Base-by-base conservation (phyloP, 371 early-diverging fungal species). In the Batrachochytrium dendrobatidis region DNA sequence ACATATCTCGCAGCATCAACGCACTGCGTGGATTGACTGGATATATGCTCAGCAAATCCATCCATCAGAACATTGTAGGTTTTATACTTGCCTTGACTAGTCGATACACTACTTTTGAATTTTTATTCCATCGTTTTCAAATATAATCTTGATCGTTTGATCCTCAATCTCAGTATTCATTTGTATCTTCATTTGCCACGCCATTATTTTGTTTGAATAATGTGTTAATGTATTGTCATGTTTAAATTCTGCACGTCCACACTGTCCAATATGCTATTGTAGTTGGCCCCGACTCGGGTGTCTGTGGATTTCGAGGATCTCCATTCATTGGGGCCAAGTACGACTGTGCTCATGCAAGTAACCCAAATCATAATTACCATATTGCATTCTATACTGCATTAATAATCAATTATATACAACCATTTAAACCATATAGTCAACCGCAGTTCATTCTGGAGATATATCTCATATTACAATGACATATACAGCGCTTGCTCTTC, bases 31-130 rank as follows among this genome's bases (percentile, higher is more conserved):
- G 84, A 84, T 95, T 35, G 92, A 95, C 25, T 97, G 98, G 98
- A 86, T 95, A 34, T 97, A 97, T 75, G 87, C 86, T 24, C 94
- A 92, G 70, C 96, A 95, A 67, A 75, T 94, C 18, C 68, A 62
- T 22, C 55, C 59, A 34, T 5, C 17, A 48, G 57, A 5, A 15
- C 61, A 63, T 10, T 45, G 69, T 62, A 56, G 24, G 55, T 55
- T 32, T 0, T 31, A 24, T 44, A 15, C 2, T n/a, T n/a, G n/a
- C n/a, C n/a, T n/a, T n/a, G n/a, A n/a, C n/a, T 52, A 12, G 34
- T 51, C 29, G 8, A 7, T 49, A 34, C n/a, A 12, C 28, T 24
- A 22, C 6, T 20, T 15, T 20, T 52, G 30, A 20, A 7, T 52
- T 20, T 10, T 20, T 5, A 12, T 50, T 50, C 50, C 15, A 22